Percentiles rank a stretch among this genome's conserved stretches.
phyloP scores from a whole-genome alignment of 495 filamentous ascomycete genomes.

The Aspergillus leporis region DNA sequence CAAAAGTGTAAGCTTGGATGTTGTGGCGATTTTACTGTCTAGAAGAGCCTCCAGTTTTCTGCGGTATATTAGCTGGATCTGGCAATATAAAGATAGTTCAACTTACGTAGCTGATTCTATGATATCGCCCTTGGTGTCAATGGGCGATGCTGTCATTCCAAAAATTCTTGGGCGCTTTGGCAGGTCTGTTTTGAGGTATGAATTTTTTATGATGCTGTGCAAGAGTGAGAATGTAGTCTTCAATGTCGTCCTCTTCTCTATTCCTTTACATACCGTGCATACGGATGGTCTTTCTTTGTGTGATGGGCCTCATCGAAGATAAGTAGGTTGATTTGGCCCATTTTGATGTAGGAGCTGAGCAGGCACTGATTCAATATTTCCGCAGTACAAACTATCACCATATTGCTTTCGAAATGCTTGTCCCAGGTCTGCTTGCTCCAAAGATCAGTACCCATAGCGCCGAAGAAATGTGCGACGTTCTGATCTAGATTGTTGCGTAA shows the following conservation, averaged over 20 bases:
- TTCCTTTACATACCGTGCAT: conserved; percentile 59
- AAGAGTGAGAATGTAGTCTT: conserved; percentile 14
- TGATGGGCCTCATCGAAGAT: conserved; percentile 98
- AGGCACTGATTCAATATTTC: conserved; percentile 80
- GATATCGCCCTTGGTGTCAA: conserved; percentile 79
- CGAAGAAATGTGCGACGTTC: conserved; percentile 75
- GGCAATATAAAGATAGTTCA: not conserved
- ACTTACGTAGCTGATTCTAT: conserved; percentile 63
- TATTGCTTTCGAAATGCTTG: conserved; percentile 65
- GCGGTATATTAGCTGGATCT: conserved; percentile 12
- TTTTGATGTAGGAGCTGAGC: conserved; percentile 76
- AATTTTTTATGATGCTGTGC: conserved; percentile 78
- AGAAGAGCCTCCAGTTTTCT: conserved; percentile 77
- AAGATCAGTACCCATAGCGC: conserved; percentile 66
- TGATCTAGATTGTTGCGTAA: conserved; percentile 82
- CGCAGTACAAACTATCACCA: conserved; percentile 92
- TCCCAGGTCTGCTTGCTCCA: conserved; percentile 71
- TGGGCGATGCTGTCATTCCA: conserved; percentile 96
- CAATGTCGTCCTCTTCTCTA: not conserved
- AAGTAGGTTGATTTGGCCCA: conserved; percentile 83
- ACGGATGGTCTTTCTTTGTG: conserved; percentile 91
- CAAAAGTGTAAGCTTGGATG: conserved; percentile 63
- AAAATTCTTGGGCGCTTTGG: conserved; percentile 73
- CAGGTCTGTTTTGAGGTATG: conserved; percentile 57
- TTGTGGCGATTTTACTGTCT: conserved; percentile 79